These are phyloP conservation scores for Vicia faba DNA, from an alignment of 306 rosid species.

Conservation along the genomic window DNA sequence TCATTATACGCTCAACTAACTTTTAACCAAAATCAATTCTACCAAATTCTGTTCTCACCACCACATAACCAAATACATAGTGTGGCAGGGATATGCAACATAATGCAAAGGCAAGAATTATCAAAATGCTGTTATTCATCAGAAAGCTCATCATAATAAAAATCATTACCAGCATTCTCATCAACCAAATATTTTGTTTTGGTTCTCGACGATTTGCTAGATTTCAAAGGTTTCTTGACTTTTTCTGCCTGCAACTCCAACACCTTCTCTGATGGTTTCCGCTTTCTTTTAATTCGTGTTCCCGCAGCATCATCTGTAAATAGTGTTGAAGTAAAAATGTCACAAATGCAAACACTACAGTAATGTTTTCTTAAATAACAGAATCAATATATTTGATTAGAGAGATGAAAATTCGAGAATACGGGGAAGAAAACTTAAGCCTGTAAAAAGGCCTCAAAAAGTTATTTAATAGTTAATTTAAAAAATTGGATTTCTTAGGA, in stretches of 20 bases:
- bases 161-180: constrained; percentile 54
- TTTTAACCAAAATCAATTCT: no score
- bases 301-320: constrained; percentile 67
- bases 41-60: no score
- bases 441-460: not conserved
- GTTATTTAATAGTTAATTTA: not conserved
- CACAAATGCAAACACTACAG: not conserved
- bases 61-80: no score
- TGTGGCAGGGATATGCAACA: not conserved
- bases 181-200: constrained; percentile 51
- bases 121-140: constrained; percentile 44
- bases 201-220: constrained; percentile 51
- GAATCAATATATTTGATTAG: not conserved
- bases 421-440: constrained; percentile 1
- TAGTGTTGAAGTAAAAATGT: not conserved
- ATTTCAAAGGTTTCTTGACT: constrained; percentile 62
- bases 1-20: no score
- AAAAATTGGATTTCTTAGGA: constrained; percentile 23
- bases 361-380: not conserved
- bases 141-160: constrained; percentile 53
- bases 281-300: constrained; percentile 61
- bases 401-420: constrained; percentile 17
- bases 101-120: constrained; percentile 7
- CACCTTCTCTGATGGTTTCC: constrained; percentile 88
- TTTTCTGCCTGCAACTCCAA: constrained; percentile 85